A percentile compares a stretch with the other conserved stretches of the same genome.
phyloP scores from a whole-genome alignment of 352 stramenopile species.

The Aphanomyces astaci region DNA sequence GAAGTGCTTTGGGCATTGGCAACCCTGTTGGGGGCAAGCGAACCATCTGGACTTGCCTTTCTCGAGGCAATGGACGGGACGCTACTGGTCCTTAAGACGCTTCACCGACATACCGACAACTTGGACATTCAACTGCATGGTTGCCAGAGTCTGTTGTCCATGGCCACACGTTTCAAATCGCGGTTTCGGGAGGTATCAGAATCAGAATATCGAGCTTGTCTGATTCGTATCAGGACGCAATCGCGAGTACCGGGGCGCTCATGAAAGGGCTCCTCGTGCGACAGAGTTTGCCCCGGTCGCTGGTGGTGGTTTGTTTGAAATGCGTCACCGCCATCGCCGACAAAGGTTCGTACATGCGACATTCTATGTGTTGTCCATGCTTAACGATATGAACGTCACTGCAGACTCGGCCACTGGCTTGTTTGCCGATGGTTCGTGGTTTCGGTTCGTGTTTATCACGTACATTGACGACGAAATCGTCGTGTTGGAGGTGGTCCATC shows the following conservation, averaged over 20 bases:
- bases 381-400: no score
- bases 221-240: neutral
- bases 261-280: neutral
- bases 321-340: neutral
- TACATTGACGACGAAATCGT: neutral
- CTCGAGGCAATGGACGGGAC: neutral
- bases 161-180: constrained; percentile 1
- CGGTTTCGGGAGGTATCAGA: neutral
- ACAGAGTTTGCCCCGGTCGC: neutral
- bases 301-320: neutral
- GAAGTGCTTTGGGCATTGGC: constrained; percentile 13
- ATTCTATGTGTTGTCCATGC: no score
- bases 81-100: neutral
- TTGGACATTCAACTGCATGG: constrained; percentile 5
- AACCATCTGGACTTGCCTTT: neutral
- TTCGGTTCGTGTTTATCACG: constrained; percentile 5
- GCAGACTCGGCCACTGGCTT: constrained; percentile 1
- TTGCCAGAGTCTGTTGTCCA: neutral
- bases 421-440: constrained; percentile 18
- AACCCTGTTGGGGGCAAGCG: constrained; percentile 4
- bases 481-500: neutral
- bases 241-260: neutral
- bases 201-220: no score
- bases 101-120: neutral
- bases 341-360: no score